These are phyloP conservation scores for Vitis hybrid DNA, from an alignment of 177 flowering plant genomes.

Conservation along the genomic window DNA sequence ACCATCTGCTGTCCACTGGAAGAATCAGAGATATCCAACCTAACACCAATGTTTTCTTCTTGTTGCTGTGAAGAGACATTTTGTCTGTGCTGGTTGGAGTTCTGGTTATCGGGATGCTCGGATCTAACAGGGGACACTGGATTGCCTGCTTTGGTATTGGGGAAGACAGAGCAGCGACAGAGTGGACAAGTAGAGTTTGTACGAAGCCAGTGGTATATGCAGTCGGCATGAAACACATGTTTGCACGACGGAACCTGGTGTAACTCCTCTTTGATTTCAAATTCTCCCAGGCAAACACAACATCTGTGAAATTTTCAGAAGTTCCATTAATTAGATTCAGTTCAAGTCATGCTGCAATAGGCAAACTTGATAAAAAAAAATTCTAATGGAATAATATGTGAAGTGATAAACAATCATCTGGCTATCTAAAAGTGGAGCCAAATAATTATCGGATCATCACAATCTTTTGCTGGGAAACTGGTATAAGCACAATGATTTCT, in stretches of 20 bases:
- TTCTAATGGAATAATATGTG: too few species aligned
- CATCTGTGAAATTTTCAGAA: constrained; percentile 43
- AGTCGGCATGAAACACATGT: constrained; percentile 76
- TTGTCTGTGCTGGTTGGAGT: not conserved
- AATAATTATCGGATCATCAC: too few species aligned
- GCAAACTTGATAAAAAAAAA: too few species aligned
- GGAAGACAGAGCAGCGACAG: constrained; percentile 55
- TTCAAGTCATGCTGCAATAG: too few species aligned
- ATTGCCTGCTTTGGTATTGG: constrained; percentile 19
- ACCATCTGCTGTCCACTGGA: too few species aligned
- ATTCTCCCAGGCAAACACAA: constrained; percentile 90
- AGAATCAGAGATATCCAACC: too few species aligned
- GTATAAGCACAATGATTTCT: too few species aligned
- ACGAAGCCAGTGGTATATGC: constrained; percentile 76
- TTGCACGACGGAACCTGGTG: constrained; percentile 71
- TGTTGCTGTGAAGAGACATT: too few species aligned
- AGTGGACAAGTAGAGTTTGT: constrained; percentile 82
- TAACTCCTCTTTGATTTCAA: constrained; percentile 69
- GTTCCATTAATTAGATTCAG: not conserved
- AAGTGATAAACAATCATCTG: too few species aligned
- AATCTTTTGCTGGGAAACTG: too few species aligned
- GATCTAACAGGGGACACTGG: not conserved
- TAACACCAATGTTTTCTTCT: too few species aligned
- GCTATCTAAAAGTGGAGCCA: too few species aligned
- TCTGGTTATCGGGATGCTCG: not conserved